phyloP scores from a whole-genome alignment of 2,329 filamentous ascomycete species.

The Venturiaceae sp. region DNA sequence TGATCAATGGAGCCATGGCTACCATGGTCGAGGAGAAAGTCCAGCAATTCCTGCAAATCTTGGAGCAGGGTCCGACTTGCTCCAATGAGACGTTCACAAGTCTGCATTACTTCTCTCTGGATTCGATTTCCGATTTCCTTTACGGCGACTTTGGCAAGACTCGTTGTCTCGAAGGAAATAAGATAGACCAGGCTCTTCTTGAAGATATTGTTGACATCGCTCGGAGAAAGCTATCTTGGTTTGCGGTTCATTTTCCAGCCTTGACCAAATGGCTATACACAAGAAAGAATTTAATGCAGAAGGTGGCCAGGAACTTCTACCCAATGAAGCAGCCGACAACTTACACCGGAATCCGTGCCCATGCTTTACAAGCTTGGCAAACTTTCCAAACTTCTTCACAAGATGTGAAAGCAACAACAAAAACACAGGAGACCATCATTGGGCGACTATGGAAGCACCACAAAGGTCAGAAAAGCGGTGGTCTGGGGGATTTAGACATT shows the following conservation, averaged over 20 bases:
- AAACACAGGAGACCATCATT: constrained; percentile 24
- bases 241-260: constrained; percentile 33
- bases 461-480: constrained; percentile 13
- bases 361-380: constrained; percentile 28
- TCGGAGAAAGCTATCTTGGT: constrained; percentile 39
- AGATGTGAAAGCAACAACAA: constrained; percentile 9
- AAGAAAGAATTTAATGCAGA: constrained; percentile 26
- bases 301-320: constrained; percentile 28
- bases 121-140: constrained; percentile 42
- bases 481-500: constrained; percentile 34
- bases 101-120: constrained; percentile 44
- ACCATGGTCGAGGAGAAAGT: constrained; percentile 31
- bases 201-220: constrained; percentile 39
- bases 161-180: constrained; percentile 28
- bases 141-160: constrained; percentile 39
- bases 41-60: constrained; percentile 28
- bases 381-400: constrained; percentile 17
- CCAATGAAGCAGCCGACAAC: constrained; percentile 43
- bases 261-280: constrained; percentile 42
- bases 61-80: constrained; percentile 24
- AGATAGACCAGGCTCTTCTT: constrained; percentile 30
- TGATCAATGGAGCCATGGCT: constrained; percentile 25
- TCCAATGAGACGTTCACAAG: constrained; percentile 37
- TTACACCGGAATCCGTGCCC: constrained; percentile 40
- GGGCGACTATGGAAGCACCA: constrained; percentile 27